Percentiles rank a stretch among this genome's conserved stretches.
These are phyloP conservation scores for Stachybotrys elegans DNA, from an alignment of 2,329 filamentous ascomycete genomes.

Conservation along the genomic window DNA sequence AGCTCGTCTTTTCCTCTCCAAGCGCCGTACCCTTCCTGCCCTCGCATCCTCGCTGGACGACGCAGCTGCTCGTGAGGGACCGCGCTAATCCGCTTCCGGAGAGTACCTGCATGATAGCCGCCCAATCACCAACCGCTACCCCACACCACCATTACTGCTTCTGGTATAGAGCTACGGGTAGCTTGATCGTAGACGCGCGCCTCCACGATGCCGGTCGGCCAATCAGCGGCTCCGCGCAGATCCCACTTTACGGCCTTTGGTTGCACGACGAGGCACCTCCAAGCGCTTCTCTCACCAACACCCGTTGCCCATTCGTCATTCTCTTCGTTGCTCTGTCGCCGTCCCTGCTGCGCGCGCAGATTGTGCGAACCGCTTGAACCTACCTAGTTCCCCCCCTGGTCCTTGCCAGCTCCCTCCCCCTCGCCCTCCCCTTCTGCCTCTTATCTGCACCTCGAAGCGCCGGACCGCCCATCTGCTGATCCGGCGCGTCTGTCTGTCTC, in stretches of 20 bases:
- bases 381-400: not conserved
- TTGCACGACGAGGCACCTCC: not conserved
- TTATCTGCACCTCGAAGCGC: not conserved
- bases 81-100: too few species aligned
- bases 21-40: too few species aligned
- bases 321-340: not conserved
- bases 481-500: not conserved
- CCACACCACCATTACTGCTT: too few species aligned
- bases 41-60: too few species aligned
- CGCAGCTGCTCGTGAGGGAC: too few species aligned
- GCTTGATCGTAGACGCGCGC: conserved; percentile 4
- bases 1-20: too few species aligned
- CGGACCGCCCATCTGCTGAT: too few species aligned
- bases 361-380: not conserved
- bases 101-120: too few species aligned
- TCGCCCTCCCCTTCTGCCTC: not conserved
- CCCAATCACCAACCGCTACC: too few species aligned
- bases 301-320: not conserved
- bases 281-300: not conserved
- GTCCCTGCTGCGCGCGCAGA: not conserved
- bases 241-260: not conserved
- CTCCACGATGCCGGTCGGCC: not conserved
- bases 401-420: not conserved
- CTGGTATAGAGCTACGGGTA: too few species aligned
- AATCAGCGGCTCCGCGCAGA: not conserved